Evolutionary conservation across 1,139 yeast species (phyloP).

Genomic region (Geotrichum aggregatum): DNA sequence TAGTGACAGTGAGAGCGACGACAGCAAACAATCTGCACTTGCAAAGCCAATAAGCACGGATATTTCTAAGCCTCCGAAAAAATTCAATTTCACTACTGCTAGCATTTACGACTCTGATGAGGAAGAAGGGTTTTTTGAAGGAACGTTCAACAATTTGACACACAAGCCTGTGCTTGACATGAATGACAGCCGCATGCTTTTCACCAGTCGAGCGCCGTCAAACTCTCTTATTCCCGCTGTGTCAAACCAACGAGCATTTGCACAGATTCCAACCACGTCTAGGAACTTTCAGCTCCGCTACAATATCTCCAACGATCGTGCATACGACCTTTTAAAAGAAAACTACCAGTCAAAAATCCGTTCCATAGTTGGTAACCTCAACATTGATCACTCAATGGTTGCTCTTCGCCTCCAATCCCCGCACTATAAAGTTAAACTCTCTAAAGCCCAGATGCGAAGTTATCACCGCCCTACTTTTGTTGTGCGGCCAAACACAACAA

Average conservation of each 20-base stretch:
- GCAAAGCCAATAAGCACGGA: not conserved
- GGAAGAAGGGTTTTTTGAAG: conserved; percentile 78
- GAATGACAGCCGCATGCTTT: conserved; percentile 79
- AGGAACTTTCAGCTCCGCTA: conserved; percentile 53
- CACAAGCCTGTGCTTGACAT: conserved; percentile 60
- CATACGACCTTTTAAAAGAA: conserved; percentile 74
- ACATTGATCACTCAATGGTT: conserved; percentile 87
- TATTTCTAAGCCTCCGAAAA: conserved; percentile 20
- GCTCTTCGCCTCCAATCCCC: conserved; percentile 88
- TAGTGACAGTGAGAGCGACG: conserved; percentile 23
- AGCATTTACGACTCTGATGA: conserved; percentile 48
- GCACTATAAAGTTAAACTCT: conserved; percentile 73
- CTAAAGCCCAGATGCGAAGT: conserved; percentile 65
- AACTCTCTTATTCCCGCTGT: conserved; percentile 37
- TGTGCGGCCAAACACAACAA: conserved; percentile 71
- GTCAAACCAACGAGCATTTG: conserved; percentile 34
- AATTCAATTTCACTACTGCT: conserved; percentile 30
- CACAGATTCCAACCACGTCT: conserved; percentile 48
- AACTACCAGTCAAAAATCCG: conserved; percentile 90
- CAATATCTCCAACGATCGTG: conserved; percentile 82
- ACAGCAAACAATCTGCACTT: not conserved
- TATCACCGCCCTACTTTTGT: conserved; percentile 77
- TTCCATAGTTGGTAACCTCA: conserved; percentile 85
- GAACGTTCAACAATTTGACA: conserved; percentile 46
- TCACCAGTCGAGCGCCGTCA: conserved; percentile 39